Evolutionary conservation across 1,139 yeast species (phyloP), one percentile per base, ranked within the genome.

Genomic region (Yamadazyma buinensis): DNA sequence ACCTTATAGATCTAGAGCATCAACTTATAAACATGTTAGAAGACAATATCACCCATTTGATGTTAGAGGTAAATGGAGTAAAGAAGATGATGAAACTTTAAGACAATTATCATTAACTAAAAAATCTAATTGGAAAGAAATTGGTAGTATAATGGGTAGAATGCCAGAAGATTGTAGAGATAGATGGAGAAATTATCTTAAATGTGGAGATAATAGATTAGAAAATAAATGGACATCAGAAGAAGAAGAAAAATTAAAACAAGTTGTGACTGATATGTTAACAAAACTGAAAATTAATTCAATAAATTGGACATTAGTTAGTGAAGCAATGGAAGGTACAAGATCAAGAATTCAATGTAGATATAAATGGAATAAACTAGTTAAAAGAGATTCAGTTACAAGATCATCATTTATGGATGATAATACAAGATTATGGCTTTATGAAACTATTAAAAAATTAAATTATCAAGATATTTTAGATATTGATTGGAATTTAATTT

Each of bases 131-230:
- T 88, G 97, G 97, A 84, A 85, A 47, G 70, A 71, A 29, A 84
- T 88, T 42, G 96, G 96, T 3, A 72, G 72, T 36, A 61, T 69
- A 7, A 67, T 88, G 77, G 86, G 86, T 10, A 73, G 97, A 50
- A 90, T 90, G 97, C 97, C 97, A 0, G 97, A 90, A 52, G 97
- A 90, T 61, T 88, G 97, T 56, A 73, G 97, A 45, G 97, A 90
- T 55, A 71, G 97, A 44, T 90, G 95, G 95, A 73, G 97, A 57
- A 90, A 90, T 57, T 90, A 90, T 52, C 84, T 88, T 41, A 88
- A 88, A 56, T 88, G 97, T 62, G 97, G 97, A 20, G 67, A 67
- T 12, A 76, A 75, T 38, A 68, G 97, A 43, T 75, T 78, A 12
- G 73, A 75, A 33, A 82, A 85, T 55, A 84, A 83, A 54, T 90